Conservation (phyloP, 2,329 filamentous ascomycete genomes). For the Chaetomiaceae sp. region DNA sequence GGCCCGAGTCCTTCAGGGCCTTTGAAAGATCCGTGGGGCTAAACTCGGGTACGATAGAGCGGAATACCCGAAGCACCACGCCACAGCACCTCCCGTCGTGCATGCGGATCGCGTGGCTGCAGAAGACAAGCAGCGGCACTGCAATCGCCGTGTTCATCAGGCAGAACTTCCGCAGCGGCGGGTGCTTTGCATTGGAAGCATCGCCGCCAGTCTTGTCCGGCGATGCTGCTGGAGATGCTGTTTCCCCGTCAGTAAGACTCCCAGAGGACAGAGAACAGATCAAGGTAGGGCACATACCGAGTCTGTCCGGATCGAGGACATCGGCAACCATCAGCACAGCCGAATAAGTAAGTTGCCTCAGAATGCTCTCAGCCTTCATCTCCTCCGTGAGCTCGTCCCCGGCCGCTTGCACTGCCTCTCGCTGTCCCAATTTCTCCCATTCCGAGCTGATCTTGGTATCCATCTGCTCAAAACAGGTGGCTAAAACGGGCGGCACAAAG, state of each 20-base stretch:
- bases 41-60: conserved; percentile 79
- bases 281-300: conserved; percentile 15
- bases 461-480: conserved; percentile 76
- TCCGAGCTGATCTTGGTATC: conserved; percentile 81
- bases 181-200: conserved; percentile 36
- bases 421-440: conserved; percentile 70
- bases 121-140: conserved; percentile 85
- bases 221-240: conserved; percentile 27
- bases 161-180: conserved; percentile 73
- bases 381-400: conserved; percentile 83
- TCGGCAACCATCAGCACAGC: conserved; percentile 88
- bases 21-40: conserved; percentile 26
- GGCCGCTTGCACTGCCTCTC: conserved; percentile 56
- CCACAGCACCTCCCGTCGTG: conserved; percentile 83
- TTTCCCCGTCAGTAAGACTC: conserved; percentile 14
- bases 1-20: conserved; percentile 8
- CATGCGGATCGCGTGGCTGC: conserved; percentile 83
- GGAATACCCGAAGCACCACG: conserved; percentile 79
- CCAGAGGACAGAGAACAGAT: neutral
- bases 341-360: conserved; percentile 86
- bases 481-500: conserved; percentile 79
- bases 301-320: conserved; percentile 70
- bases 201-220: conserved; percentile 25
- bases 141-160: conserved; percentile 71
- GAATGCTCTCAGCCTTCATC: conserved; percentile 96